Evolutionary conservation across 2,329 filamentous ascomycete genomes (phyloP), one percentile per base, ranked within the genome.

Genomic region (Aaosphaeria arxii): DNA sequence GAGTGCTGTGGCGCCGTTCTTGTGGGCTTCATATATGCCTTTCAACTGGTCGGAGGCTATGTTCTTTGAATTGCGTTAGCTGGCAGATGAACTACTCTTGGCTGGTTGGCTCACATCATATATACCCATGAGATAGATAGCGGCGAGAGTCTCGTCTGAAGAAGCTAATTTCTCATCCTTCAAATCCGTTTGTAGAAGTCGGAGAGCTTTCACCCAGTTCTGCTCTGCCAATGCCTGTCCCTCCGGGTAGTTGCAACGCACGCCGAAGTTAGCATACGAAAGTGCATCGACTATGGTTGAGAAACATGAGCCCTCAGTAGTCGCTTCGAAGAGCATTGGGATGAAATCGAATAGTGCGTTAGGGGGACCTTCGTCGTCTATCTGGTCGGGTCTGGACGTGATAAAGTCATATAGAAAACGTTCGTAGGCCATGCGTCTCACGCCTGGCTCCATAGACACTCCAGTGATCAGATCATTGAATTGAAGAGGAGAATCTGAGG

Each of bases 351-450:
- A 63, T 24, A 67, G 17, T 1, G 57, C 52, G 45, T n/a, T 40
- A 6, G 59, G 56, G 1, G 55, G 52, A n/a, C 57, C 49, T 3
- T 56, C 50, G 3, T 47, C 44, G 17, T 55, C 46, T 36, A 44
- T 48, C 9, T 54, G 51, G 1, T 61, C 56, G 7, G 42, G 48
- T 35, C 63, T 56, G 3, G 51, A 52, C 11, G 55, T 47, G 2
- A 67, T 59, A 45, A 67, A 68, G 39, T 68, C 64, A 42, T 66
- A 67, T 3, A 64, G 11, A 30, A 67, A 65, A 7, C 64, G 58
- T 32, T 65, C 58, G 33, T 64, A 67, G n/a, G 64, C 59, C 13
- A 57, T 30, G 1, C 51, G 58, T 7, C 55, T 53, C 5, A 65
- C 49, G 35, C 63, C 56, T n/a, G 57, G 52, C 7, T 50, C 48